These are phyloP conservation scores for Suhomyces guaymorum DNA, from an alignment of 1,139 yeast species.

Conservation along the genomic window DNA sequence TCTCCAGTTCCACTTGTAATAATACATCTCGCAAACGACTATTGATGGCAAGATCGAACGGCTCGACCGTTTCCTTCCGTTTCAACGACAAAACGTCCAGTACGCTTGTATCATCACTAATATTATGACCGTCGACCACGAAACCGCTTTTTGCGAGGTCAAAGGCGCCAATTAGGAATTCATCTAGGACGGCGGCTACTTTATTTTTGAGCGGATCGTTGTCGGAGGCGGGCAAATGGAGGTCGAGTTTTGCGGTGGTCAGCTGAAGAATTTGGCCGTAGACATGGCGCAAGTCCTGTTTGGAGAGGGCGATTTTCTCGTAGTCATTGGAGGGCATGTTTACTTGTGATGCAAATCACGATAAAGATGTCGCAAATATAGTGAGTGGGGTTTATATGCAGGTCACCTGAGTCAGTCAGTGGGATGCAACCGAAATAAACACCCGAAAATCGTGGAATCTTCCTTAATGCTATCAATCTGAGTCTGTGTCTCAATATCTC, in stretches of 20 bases:
- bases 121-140: constrained; percentile 49
- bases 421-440: too few species aligned
- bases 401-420: too few species aligned
- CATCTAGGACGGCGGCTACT: constrained; percentile 45
- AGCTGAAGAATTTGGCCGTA: constrained; percentile 43
- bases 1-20: constrained; percentile 57
- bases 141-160: constrained; percentile 54
- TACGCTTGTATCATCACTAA: constrained; percentile 16
- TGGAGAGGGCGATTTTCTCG: constrained; percentile 47
- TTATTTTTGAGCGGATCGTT: constrained; percentile 48
- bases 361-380: not conserved
- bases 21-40: constrained; percentile 53
- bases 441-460: too few species aligned
- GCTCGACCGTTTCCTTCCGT: constrained; percentile 49
- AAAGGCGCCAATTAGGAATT: constrained; percentile 48
- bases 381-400: too few species aligned
- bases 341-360: too few species aligned
- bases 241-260: constrained; percentile 44
- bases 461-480: too few species aligned
- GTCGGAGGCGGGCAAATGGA: constrained; percentile 48
- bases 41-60: constrained; percentile 61
- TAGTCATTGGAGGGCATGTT: constrained; percentile 9
- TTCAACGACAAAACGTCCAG: constrained; percentile 32
- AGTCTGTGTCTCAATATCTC: too few species aligned
- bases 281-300: constrained; percentile 52